Conservation (phyloP, 202 grass and related monocot species). For the Brachypodium distachyon region DNA sequence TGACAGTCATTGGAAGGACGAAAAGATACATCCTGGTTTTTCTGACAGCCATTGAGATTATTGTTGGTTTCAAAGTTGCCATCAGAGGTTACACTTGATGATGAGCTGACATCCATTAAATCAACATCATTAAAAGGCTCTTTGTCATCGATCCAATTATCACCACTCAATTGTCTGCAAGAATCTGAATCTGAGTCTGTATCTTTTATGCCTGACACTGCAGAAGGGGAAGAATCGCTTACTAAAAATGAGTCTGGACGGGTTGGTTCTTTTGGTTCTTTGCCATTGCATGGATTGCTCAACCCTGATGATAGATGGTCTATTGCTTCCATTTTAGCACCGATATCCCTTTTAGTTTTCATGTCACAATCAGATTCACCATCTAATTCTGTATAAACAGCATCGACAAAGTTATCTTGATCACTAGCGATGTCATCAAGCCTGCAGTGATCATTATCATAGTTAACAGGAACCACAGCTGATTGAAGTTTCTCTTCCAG, state of each 20-base stretch:
- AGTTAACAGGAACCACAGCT: slow-evolving; percentile 1
- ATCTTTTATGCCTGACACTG: slow-evolving; percentile 19
- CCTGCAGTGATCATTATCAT: slow-evolving; percentile 17
- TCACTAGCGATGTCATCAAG: slow-evolving; percentile 60
- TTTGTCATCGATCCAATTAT: slow-evolving; percentile 36
- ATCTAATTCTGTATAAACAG: slow-evolving; percentile 52
- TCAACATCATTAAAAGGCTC: slow-evolving; percentile 51
- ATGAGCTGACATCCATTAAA: slow-evolving; percentile 61
- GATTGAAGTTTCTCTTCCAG: slow-evolving; percentile 9
- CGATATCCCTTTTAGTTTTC: slow-evolving; percentile 24
- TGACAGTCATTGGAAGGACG: slow-evolving; percentile 2
- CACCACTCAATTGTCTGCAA: slow-evolving; percentile 19
- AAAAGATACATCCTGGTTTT: slow-evolving; percentile 8
- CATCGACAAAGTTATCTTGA: slow-evolving; percentile 73
- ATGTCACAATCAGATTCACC: slow-evolving; percentile 31
- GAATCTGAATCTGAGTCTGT: slow-evolving; percentile 26
- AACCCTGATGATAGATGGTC: slow-evolving; percentile 11
- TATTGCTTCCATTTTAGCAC: slow-evolving; percentile 23
- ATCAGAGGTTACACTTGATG: slow-evolving; percentile 50
- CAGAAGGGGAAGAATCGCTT: slow-evolving; percentile 24
- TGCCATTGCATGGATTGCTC: slow-evolving; percentile 17
- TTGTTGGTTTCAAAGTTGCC: slow-evolving; percentile 12
- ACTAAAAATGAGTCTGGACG: slow-evolving; percentile 5
- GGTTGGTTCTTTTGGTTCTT: slow-evolving; percentile 19
- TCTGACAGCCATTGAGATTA: slow-evolving; percentile 9